Conservation (phyloP, 2,329 filamentous ascomycete genomes). For the Beauveria scarabaeidicola region DNA sequence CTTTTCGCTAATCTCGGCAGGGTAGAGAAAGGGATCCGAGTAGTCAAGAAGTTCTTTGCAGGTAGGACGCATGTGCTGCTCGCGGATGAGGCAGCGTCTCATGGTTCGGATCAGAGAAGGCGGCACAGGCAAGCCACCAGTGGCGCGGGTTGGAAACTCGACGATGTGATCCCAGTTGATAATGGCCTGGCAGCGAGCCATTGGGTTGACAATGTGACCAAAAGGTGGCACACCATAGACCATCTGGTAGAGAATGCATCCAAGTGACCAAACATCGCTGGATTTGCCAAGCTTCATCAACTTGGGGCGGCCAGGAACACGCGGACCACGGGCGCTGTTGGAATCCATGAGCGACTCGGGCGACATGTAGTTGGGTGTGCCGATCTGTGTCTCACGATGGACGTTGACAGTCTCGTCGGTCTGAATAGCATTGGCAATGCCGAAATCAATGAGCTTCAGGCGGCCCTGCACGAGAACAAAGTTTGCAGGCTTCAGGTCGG, state of each 20-base stretch:
- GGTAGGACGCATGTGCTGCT: slow-evolving; percentile 54
- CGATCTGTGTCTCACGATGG: slow-evolving; percentile 88
- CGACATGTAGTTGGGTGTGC: slow-evolving; percentile 98
- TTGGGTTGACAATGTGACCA: slow-evolving; percentile 79
- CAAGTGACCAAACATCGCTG: slow-evolving; percentile 90
- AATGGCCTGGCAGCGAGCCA: slow-evolving; percentile 79
- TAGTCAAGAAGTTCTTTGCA: slow-evolving; percentile 53
- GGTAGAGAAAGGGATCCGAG: slow-evolving; percentile 56
- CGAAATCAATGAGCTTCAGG: slow-evolving; percentile 95
- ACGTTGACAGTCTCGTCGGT: slow-evolving; percentile 95
- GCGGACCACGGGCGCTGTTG: slow-evolving; percentile 51
- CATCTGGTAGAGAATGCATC: slow-evolving; percentile 97
- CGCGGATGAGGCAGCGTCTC: slow-evolving; percentile 53
- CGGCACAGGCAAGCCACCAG: slow-evolving; percentile 57
- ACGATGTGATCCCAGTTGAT: slow-evolving; percentile 69
- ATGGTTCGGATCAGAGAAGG: slow-evolving; percentile 51
- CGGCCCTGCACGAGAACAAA: slow-evolving; percentile 87
- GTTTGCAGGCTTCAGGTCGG: slow-evolving; percentile 93
- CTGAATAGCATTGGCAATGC: slow-evolving; percentile 95
- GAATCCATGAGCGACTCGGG: slow-evolving; percentile 88
- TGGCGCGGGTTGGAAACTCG: slow-evolving; percentile 59
- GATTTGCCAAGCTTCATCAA: slow-evolving; percentile 95
- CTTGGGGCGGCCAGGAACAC: slow-evolving; percentile 45
- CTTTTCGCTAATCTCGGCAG: slow-evolving; percentile 45
- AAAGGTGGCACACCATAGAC: slow-evolving; percentile 96